phyloP scores from a whole-genome alignment of 768 basidiomycete species.

The Trametopsis cervina region DNA sequence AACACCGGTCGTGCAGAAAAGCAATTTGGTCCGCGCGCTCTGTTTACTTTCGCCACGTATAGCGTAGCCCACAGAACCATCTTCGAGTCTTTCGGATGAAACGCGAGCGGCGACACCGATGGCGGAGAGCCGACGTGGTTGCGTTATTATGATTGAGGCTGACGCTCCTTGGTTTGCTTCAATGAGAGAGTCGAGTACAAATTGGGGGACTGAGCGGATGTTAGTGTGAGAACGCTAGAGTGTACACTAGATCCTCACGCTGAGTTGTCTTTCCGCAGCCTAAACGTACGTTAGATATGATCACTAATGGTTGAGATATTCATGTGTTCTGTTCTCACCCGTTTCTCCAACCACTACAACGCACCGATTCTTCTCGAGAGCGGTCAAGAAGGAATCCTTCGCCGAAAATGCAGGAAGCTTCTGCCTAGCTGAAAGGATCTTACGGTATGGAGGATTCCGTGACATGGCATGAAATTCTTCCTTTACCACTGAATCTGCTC shows the following conservation, averaged over 20 bases:
- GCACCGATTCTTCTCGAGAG: slow-evolving; percentile 53
- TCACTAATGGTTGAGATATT: slow-evolving; percentile 3
- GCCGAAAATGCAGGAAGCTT: slow-evolving; percentile 74
- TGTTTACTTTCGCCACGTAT: slow-evolving; percentile 83
- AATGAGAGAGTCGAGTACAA: slow-evolving; percentile 82
- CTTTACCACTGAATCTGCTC: slow-evolving; percentile 43
- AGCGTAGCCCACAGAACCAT: slow-evolving; percentile 79
- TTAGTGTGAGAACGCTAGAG: not conserved
- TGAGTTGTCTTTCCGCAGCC: slow-evolving; percentile 93
- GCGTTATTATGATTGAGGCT: slow-evolving; percentile 78
- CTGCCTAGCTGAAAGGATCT: slow-evolving; percentile 48
- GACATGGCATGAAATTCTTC: slow-evolving; percentile 44
- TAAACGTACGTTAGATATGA: no score
- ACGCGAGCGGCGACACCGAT: slow-evolving; percentile 86
- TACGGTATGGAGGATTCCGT: slow-evolving; percentile 40
- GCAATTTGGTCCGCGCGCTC: slow-evolving; percentile 56
- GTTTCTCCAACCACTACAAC: slow-evolving; percentile 90
- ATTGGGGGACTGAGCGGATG: slow-evolving; percentile 64
- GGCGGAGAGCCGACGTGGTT: slow-evolving; percentile 85
- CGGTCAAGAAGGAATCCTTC: slow-evolving; percentile 52
- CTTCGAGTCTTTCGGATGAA: slow-evolving; percentile 69
- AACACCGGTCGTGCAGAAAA: slow-evolving; percentile 96
- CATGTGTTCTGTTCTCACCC: slow-evolving; percentile 49
- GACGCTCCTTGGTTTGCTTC: slow-evolving; percentile 47
- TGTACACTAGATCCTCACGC: slow-evolving; percentile 31